Evolutionary conservation across 208 protist genomes (phyloP).

Genomic region (Leishmania gerbilli): DNA sequence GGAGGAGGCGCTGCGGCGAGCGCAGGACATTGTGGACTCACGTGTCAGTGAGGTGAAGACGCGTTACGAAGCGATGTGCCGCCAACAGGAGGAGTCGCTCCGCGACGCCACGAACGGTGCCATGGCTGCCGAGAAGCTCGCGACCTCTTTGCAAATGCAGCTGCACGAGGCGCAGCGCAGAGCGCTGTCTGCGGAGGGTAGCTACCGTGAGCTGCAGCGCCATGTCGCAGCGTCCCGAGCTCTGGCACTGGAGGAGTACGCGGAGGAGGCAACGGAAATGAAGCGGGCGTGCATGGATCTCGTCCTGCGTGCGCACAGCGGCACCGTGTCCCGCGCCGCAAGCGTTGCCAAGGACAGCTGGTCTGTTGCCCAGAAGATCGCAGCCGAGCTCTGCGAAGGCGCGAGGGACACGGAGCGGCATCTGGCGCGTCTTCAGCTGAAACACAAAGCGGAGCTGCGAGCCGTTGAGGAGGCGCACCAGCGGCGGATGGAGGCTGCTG

Average conservation of each 20-base stretch:
- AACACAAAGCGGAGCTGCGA: slow-evolving; percentile 21
- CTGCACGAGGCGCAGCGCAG: slow-evolving; percentile 33
- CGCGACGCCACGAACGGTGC: slow-evolving; percentile 29
- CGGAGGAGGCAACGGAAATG: slow-evolving; percentile 35
- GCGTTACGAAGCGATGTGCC: slow-evolving; percentile 34
- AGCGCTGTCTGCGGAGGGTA: slow-evolving; percentile 16
- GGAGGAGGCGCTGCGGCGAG: slow-evolving; percentile 29
- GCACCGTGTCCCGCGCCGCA: slow-evolving; percentile 11
- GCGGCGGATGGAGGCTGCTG: slow-evolving; percentile 15
- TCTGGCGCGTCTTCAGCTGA: slow-evolving; percentile 16
- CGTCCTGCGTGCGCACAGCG: slow-evolving; percentile 18
- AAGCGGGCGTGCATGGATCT: slow-evolving; percentile 22
- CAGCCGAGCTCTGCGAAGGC: not conserved
- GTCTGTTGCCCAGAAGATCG: slow-evolving; percentile 8
- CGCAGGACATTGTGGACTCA: slow-evolving; percentile 31
- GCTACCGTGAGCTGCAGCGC: slow-evolving; percentile 29
- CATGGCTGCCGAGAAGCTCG: slow-evolving; percentile 27
- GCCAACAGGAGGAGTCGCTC: slow-evolving; percentile 38
- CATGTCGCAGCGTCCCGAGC: slow-evolving; percentile 10
- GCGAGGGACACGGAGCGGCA: slow-evolving; percentile 25
- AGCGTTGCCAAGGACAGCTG: slow-evolving; percentile 22
- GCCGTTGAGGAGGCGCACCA: slow-evolving; percentile 24
- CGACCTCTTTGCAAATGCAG: slow-evolving; percentile 24
- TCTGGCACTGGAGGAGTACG: slow-evolving; percentile 28
- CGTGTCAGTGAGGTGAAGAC: slow-evolving; percentile 30